Base-by-base conservation (phyloP, 2,329 filamentous ascomycete species). In the Monilinia polystroma region DNA sequence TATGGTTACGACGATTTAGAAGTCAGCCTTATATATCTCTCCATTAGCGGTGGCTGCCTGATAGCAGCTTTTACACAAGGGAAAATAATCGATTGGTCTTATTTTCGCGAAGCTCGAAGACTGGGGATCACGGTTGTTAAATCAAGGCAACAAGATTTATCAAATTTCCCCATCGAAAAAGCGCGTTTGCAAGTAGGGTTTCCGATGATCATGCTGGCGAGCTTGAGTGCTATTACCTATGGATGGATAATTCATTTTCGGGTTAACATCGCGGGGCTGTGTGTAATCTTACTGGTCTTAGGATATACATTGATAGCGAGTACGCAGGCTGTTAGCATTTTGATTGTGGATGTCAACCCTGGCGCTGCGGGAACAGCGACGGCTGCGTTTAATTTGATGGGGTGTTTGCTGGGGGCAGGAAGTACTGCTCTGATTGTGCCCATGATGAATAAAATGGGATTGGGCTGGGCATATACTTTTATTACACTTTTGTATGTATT, bases 21-120 rank as follows among this genome's bases (percentile, higher is more conserved):
- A 66, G 60, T 73, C 11, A 67, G 64, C 0, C 67, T 73, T 5
- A 69, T 69, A 38, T 74, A 70, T 53, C 54, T 74, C 16, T 83
- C 83, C 1, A 67, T 83, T 18, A 81, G 81, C 0, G 76, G 72
- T 1, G 83, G 83, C 0, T 80, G 80, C 16, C 75, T 83, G 7
- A 72, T 79, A 0, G 78, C 82, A 74, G 83, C 62, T 81, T 86
- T 73, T 32, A 74, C 73, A 12, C 81, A 83, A 67, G 88, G 90
- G 8, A 76, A 76, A 26, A 57, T 86, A 1, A 77, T 87, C 2
- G 85, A 88, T 45, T 65, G 85, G 83, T 92, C 90, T 75, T 93
- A 87, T 75, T 81, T 83, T 1, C 84, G 88, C 1, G 82, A 89
- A 67, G 87, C 88, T 16, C 74, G 76, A 12, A 79, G 77, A 6